Conservation (phyloP, 441 rosid species). For the Populus hybrid region DNA sequence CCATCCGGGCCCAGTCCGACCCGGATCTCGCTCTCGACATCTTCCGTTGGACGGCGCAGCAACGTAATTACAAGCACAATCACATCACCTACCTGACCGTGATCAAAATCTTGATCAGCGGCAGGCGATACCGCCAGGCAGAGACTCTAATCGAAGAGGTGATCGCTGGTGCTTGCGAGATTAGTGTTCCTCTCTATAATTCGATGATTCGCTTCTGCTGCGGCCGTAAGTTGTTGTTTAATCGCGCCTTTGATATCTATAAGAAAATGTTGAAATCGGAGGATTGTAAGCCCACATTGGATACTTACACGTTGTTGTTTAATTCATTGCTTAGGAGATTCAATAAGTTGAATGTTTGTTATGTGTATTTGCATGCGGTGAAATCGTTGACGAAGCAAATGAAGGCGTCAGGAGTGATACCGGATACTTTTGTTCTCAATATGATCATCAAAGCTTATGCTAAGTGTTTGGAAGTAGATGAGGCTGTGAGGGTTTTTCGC, state of each 20-base stretch:
- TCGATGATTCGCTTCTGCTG: conserved; percentile 67
- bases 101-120: conserved; percentile 50
- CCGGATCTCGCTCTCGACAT: conserved; percentile 84
- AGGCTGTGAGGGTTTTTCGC: conserved; percentile 59
- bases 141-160: conserved; percentile 77
- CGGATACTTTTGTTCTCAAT: conserved; percentile 76
- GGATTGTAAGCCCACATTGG: conserved; percentile 66
- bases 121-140: conserved; percentile 58
- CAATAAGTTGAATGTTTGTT: conserved; percentile 60
- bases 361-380: conserved; percentile 70
- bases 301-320: conserved; percentile 59
- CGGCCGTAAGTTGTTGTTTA: conserved; percentile 64
- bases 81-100: conserved; percentile 57
- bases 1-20: conserved; percentile 69
- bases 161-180: conserved; percentile 73
- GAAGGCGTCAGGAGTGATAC: conserved; percentile 75
- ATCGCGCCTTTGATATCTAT: conserved; percentile 76
- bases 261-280: conserved; percentile 70
- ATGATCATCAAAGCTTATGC: conserved; percentile 82
- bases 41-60: conserved; percentile 86
- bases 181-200: conserved; percentile 64
- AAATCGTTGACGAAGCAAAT: conserved; percentile 74
- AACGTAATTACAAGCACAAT: conserved; percentile 66
- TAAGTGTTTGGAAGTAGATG: conserved; percentile 66
- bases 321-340: conserved; percentile 67